phyloP scores from a whole-genome alignment of 2,329 filamentous ascomycete genomes.

The Lachnellula willkommii region DNA sequence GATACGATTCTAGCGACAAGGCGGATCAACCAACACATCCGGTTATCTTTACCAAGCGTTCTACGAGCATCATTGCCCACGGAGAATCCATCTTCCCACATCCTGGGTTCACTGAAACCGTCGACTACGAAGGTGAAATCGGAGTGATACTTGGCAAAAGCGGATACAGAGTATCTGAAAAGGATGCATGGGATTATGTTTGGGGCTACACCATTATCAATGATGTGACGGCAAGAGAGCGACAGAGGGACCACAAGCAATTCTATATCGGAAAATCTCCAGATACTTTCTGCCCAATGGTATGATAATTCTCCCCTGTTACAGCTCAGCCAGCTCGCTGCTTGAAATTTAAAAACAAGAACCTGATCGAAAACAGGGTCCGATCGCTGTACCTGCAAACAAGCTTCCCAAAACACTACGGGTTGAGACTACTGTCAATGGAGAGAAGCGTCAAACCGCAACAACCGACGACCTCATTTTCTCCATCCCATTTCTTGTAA shows the following conservation, averaged over 20 bases:
- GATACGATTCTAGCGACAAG: conserved; percentile 52
- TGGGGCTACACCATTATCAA: conserved; percentile 47
- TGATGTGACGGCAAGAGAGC: conserved; percentile 49
- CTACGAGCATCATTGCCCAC: conserved; percentile 37
- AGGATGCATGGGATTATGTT: conserved; percentile 22
- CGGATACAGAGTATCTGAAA: conserved; percentile 36
- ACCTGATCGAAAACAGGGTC: conserved; percentile 34
- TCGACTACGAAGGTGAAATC: conserved; percentile 48
- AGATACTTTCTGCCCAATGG: conserved; percentile 53
- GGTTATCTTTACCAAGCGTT: conserved; percentile 51
- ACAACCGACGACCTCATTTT: conserved; percentile 47
- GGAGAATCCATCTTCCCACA: conserved; percentile 37
- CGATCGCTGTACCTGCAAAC: conserved; percentile 44
- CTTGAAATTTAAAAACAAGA: no score
- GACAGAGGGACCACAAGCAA: conserved; percentile 56
- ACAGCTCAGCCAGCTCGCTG: no score
- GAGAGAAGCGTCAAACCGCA: conserved; percentile 44
- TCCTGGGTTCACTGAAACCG: conserved; percentile 43
- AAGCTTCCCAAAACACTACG: conserved; percentile 39
- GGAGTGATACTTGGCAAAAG: conserved; percentile 49
- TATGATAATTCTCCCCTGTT: conserved; percentile 14
- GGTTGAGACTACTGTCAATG: conserved; percentile 43
- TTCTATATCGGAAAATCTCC: conserved; percentile 54
- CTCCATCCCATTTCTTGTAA: conserved; percentile 41
- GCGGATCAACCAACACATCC: conserved; percentile 47